phyloP scores from a whole-genome alignment of 2,329 filamentous ascomycete genomes.

The Madurella fahalii region DNA sequence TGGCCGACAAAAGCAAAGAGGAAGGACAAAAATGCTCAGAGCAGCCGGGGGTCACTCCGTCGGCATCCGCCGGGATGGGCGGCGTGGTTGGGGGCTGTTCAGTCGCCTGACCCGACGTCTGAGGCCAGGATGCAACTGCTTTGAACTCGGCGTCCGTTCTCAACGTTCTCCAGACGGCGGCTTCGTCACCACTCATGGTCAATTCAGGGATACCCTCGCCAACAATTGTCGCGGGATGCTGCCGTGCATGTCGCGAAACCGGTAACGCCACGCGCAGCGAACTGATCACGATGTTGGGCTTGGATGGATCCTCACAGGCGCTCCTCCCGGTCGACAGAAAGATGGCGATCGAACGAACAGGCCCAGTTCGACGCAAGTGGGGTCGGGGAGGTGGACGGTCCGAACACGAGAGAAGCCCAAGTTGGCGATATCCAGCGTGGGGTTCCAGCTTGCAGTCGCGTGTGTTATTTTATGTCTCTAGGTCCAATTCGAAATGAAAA shows the following conservation, averaged over 20 bases:
- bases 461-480: no score
- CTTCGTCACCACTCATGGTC: constrained; percentile 1
- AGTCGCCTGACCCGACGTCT: neutral
- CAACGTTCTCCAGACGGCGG: neutral
- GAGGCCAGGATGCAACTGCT: neutral
- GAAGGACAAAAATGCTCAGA: neutral
- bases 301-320: no score
- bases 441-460: no score
- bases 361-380: no score
- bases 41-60: neutral
- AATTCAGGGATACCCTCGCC: constrained; percentile 11
- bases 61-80: neutral
- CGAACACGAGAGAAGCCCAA: no score
- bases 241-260: neutral
- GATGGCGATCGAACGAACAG: no score
- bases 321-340: no score
- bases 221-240: neutral
- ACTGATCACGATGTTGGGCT: neutral
- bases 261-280: neutral
- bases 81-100: neutral
- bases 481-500: no score
- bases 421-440: no score
- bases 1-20: neutral
- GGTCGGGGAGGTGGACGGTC: no score
- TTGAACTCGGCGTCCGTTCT: neutral